Evolutionary conservation across 2,329 filamentous ascomycete species (phyloP).

Genomic region (Corinectria fuckeliana): DNA sequence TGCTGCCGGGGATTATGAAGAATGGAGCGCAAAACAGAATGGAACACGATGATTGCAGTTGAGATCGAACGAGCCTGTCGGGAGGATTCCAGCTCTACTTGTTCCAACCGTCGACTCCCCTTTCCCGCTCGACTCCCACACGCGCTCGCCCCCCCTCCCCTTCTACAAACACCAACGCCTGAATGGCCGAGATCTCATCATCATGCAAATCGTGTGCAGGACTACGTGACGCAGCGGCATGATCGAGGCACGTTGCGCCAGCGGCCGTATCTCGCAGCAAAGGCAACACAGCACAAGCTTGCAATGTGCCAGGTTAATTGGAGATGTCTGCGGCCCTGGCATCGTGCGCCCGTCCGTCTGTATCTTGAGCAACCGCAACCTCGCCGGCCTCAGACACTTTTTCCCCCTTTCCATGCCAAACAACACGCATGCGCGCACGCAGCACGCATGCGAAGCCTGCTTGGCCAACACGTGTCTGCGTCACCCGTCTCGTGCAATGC

Average conservation of each 20-base stretch:
- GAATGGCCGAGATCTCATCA: neutral
- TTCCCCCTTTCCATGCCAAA: neutral
- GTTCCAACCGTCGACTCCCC: neutral
- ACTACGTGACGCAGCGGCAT: slow-evolving; percentile 16
- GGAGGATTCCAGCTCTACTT: slow-evolving; percentile 8
- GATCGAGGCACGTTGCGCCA: slow-evolving; percentile 28
- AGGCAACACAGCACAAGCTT: slow-evolving; percentile 24
- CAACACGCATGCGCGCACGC: too few species aligned
- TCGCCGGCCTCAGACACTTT: neutral
- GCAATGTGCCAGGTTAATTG: slow-evolving; percentile 11
- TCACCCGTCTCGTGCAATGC: slow-evolving; percentile 17
- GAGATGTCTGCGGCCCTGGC: neutral
- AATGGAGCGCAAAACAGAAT: neutral
- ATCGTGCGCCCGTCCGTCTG: neutral
- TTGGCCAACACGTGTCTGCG: slow-evolving; percentile 27
- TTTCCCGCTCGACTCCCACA: neutral
- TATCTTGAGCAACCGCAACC: neutral
- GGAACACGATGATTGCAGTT: neutral
- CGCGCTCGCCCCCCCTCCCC: too few species aligned
- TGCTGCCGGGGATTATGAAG: neutral
- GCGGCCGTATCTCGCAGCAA: slow-evolving; percentile 35
- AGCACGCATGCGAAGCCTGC: too few species aligned
- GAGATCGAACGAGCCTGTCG: neutral
- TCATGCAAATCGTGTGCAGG: slow-evolving; percentile 3
- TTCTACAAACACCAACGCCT: neutral